Conservation (phyloP, 768 basidiomycete genomes). For the Panellus pusillus region DNA sequence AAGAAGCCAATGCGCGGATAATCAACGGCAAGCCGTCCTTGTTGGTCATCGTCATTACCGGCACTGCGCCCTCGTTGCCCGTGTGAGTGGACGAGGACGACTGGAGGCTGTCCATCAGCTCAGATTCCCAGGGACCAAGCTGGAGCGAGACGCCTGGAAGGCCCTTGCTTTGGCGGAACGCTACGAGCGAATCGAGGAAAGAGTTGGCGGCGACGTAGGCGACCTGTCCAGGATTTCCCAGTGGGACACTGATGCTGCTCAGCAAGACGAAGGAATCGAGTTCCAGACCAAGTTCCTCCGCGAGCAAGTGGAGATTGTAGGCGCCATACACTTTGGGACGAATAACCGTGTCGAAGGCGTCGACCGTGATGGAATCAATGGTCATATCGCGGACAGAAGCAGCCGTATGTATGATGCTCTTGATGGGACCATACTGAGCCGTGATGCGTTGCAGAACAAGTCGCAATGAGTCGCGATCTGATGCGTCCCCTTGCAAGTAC, state of each 20-base stretch:
- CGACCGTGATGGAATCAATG: constrained; percentile 23
- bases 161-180: constrained; percentile 27
- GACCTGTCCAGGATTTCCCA: constrained; percentile 30
- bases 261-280: constrained; percentile 33
- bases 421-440: constrained; percentile 22
- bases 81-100: neutral
- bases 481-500: constrained; percentile 31
- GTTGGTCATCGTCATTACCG: constrained; percentile 15
- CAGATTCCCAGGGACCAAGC: constrained; percentile 33
- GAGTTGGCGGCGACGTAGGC: constrained; percentile 31
- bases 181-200: constrained; percentile 31
- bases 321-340: constrained; percentile 31
- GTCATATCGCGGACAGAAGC: constrained; percentile 28
- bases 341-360: constrained; percentile 27
- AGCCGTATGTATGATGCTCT: constrained; percentile 32
- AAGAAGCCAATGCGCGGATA: constrained; percentile 16
- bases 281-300: constrained; percentile 27
- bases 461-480: constrained; percentile 24
- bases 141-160: constrained; percentile 30
- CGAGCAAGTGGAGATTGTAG: constrained; percentile 33
- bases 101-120: constrained; percentile 4
- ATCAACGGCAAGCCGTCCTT: constrained; percentile 26
- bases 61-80: neutral
- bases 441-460: constrained; percentile 24
- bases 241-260: constrained; percentile 31